A percentile compares a stretch with the other conserved stretches of the same genome.
These are phyloP conservation scores for Anthoceros angustus DNA, from an alignment of 225 moss, liverwort and hornwort genomes.

Conservation along the genomic window DNA sequence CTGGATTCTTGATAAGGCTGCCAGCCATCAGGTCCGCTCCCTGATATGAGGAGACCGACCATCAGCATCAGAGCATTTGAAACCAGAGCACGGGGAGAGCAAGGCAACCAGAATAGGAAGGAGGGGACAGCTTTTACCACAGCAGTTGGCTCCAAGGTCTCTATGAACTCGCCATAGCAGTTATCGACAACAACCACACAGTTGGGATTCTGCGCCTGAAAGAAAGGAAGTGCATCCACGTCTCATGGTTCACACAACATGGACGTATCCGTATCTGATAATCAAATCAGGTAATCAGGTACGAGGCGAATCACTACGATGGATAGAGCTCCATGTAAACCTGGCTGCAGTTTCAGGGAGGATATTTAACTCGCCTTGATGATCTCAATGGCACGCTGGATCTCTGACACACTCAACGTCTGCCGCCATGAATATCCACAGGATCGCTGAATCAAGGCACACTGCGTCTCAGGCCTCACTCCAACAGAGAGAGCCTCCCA, in stretches of 20 bases:
- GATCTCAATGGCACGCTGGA: conserved; percentile 54
- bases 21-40: conserved; percentile 92
- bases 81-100: background rate
- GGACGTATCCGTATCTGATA: background rate
- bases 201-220: conserved; percentile 56
- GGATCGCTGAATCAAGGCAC: conserved; percentile 85
- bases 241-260: too few relatives aligned
- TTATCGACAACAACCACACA: conserved; percentile 83
- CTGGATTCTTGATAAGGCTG: conserved; percentile 90
- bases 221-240: background rate
- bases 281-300: background rate
- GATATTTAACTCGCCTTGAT: conserved; percentile 46
- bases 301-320: background rate
- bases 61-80: background rate
- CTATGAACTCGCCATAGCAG: conserved; percentile 92
- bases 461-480: conserved; percentile 59
- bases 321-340: background rate
- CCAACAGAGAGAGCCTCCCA: conserved; percentile 59
- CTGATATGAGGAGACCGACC: conserved; percentile 20
- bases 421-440: conserved; percentile 98
- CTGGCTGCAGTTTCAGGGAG: background rate
- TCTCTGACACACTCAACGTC: conserved; percentile 65
- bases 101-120: background rate
- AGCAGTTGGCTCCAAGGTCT: conserved; percentile 63
- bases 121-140: conserved; percentile 34